These are phyloP conservation scores for Calocybe gangraenosa DNA, from an alignment of 768 basidiomycete species.

Conservation along the genomic window DNA sequence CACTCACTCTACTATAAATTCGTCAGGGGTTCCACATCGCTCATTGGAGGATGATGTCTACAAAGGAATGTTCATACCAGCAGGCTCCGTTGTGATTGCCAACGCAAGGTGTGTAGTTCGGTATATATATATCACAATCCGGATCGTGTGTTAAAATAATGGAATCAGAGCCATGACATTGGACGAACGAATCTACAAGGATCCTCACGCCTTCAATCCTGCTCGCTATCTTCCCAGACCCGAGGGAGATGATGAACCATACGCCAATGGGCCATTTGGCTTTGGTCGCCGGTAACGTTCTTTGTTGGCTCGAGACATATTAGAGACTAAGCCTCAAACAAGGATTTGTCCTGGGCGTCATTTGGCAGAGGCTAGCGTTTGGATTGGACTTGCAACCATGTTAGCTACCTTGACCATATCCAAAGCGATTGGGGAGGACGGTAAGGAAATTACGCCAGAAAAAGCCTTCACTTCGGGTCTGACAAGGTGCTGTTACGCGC, in stretches of 20 bases:
- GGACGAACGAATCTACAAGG: not conserved
- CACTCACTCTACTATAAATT: slow-evolving; percentile 3
- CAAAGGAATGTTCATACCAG: slow-evolving; percentile 11
- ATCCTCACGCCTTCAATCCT: not conserved
- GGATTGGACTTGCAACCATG: slow-evolving; percentile 17
- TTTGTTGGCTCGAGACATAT: no score
- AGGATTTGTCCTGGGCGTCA: slow-evolving; percentile 39
- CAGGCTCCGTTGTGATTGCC: slow-evolving; percentile 6
- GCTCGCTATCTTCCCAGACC: not conserved
- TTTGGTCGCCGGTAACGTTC: slow-evolving; percentile 21
- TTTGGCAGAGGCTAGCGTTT: slow-evolving; percentile 37
- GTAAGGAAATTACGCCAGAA: slow-evolving; percentile 32
- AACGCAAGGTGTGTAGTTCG: slow-evolving; percentile 6
- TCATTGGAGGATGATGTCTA: slow-evolving; percentile 32
- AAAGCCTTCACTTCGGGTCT: slow-evolving; percentile 27
- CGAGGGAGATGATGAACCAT: slow-evolving; percentile 8
- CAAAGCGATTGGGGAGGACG: slow-evolving; percentile 28
- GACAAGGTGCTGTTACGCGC: slow-evolving; percentile 16
- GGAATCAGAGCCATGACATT: not conserved
- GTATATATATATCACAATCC: no score
- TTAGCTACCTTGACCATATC: slow-evolving; percentile 30
- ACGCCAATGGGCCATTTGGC: slow-evolving; percentile 13
- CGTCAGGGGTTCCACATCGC: slow-evolving; percentile 7
- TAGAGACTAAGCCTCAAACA: no score
- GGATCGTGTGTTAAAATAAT: no score